Percentiles rank a stretch among this genome's conserved stretches.
Evolutionary conservation across 257 asterid species (phyloP).

Genomic region (Nicotiana noctiflora): DNA sequence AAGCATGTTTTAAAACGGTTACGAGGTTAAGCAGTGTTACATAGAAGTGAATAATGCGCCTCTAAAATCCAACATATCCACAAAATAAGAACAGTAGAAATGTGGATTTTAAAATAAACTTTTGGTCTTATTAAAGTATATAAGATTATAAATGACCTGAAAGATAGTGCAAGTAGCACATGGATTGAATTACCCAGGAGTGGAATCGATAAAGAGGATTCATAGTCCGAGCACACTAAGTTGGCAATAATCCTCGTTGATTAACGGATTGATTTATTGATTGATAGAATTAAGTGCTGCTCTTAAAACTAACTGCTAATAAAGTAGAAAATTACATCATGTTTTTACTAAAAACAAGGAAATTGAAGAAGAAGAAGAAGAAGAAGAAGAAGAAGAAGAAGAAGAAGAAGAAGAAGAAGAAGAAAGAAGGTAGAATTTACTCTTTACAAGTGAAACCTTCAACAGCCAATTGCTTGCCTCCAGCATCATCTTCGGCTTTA

Average conservation of each 20-base stretch:
- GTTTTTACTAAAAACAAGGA: not conserved
- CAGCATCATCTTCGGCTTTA: constrained; percentile 25
- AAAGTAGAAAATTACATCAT: not conserved
- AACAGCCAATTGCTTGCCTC: constrained; percentile 35
- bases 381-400: no score
- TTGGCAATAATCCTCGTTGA: not conserved
- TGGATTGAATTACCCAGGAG: not conserved
- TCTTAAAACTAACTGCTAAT: not conserved
- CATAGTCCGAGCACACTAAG: not conserved
- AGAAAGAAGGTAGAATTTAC: constrained; percentile 15
- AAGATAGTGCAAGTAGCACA: not conserved
- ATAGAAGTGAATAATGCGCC: not conserved
- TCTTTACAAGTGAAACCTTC: constrained; percentile 40
- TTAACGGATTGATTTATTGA: not conserved
- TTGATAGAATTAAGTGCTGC: not conserved
- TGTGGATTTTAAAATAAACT: not conserved
- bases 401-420: no score
- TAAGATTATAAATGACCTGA: not conserved
- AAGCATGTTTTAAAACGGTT: not conserved
- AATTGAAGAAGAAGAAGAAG: not conserved
- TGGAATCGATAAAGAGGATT: not conserved
- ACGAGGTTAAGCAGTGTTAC: not conserved
- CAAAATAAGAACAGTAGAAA: not conserved
- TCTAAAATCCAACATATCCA: not conserved
- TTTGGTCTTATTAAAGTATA: not conserved